Evolutionary conservation across 1,284 basidiomycete genomes (phyloP).

Genomic region (Moesziomyces sp.): DNA sequence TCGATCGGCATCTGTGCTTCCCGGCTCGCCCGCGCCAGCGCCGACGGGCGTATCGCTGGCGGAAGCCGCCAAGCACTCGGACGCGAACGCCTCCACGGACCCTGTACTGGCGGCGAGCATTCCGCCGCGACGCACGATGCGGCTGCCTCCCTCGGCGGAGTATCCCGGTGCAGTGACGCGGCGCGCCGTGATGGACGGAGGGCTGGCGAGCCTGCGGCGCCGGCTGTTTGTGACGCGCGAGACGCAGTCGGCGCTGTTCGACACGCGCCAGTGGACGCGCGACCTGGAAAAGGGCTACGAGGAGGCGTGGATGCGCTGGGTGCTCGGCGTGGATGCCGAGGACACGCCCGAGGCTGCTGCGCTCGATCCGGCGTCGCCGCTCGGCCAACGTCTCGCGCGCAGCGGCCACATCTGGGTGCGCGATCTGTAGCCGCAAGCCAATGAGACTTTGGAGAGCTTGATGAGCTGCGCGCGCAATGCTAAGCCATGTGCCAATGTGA

Average conservation of each 20-base stretch:
- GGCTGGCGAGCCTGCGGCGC: constrained; percentile 45
- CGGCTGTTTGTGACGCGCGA: constrained; percentile 72
- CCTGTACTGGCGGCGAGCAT: constrained; percentile 14
- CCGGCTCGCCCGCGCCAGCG: constrained; percentile 31
- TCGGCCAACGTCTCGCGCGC: constrained; percentile 9
- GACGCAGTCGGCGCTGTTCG: constrained; percentile 71
- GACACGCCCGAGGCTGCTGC: constrained; percentile 68
- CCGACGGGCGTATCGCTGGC: constrained; percentile 46
- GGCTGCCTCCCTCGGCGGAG: constrained; percentile 21
- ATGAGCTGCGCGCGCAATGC: too few species aligned
- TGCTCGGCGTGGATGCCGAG: constrained; percentile 71
- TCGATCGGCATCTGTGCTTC: constrained; percentile 16
- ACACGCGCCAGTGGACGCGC: constrained; percentile 73
- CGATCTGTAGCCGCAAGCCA: constrained; percentile 2
- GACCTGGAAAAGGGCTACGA: constrained; percentile 73
- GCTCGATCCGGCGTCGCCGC: constrained; percentile 1
- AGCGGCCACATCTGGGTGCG: constrained; percentile 55
- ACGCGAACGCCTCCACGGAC: constrained; percentile 23
- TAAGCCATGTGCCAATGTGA: too few species aligned
- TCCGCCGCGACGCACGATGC: constrained; percentile 29
- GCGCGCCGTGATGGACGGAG: constrained; percentile 6
- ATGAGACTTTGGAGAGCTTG: too few species aligned
- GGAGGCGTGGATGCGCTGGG: constrained; percentile 74
- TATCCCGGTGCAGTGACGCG: constrained; percentile 44
- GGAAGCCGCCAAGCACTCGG: constrained; percentile 28